Base-by-base conservation (phyloP, 78 protist species). In the Guillardia theta region DNA sequence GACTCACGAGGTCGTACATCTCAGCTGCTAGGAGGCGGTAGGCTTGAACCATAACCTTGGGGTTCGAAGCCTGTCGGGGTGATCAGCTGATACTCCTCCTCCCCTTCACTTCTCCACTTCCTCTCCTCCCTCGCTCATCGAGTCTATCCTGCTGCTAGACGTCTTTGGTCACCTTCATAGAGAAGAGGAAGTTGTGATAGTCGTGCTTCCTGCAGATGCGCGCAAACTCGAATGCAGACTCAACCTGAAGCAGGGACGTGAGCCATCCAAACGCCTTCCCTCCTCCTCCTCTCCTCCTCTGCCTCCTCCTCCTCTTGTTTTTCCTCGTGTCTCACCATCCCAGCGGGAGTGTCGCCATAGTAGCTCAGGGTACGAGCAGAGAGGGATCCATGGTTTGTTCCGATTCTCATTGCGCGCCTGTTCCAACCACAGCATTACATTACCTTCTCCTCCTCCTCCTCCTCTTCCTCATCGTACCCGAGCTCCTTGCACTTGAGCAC, bases 151-250 rank as follows among this genome's bases (percentile, higher is more conserved):
- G n/a, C n/a, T n/a, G n/a, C n/a, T n/a, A n/a, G n/a, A n/a, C n/a
- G n/a, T n/a, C n/a, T n/a, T 94, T 94, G 92, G 94, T 70, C 46
- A 94, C 95, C 93, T 88, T 94, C 95, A 94, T 94, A 43, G 95
- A 88, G 76, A 88, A 94, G 48, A 94, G 76, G 48, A 94, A 94
- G 94, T 94, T 94, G 93, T 94, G 95, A 94, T 39, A 94, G 94
- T 94, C 95, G 92, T 27, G 62, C 64, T 92, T 48, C 76, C 95
- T 93, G 93, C 95, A 94, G 88, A 94, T 88, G 88, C 83, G 88
- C 36, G 95, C 95, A 43, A 94, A 94, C 88, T 94, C 95, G 43
- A 94, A 44, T 21, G 95, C 95, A 3, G 83, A 36, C 64, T 94
- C 95, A 39, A 88, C 95, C 95, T 70, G 78, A 15, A 1, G 15